A percentile compares a stretch with the other conserved stretches of the same genome.
Evolutionary conservation across 2,329 filamentous ascomycete genomes (phyloP).

Genomic region (Geosmithia morbida): DNA sequence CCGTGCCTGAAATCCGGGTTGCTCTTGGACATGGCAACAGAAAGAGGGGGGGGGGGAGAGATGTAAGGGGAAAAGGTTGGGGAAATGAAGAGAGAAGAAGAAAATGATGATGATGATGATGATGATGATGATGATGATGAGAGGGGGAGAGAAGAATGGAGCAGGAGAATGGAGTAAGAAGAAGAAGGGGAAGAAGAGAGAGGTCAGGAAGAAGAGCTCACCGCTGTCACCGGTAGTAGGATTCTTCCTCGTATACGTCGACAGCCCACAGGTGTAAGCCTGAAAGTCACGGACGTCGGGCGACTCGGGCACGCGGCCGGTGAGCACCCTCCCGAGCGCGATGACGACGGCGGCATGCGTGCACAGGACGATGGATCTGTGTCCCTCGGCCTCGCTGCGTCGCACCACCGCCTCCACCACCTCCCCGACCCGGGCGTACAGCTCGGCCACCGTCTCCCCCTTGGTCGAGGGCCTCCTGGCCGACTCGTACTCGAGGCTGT

Average conservation of each 20-base stretch:
- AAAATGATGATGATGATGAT: too few relatives aligned
- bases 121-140: not conserved
- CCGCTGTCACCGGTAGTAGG: not conserved
- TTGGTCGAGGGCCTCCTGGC: conserved; percentile 50
- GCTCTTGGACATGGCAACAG: too few relatives aligned
- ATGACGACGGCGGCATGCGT: conserved; percentile 87
- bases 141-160: not conserved
- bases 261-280: conserved; percentile 73
- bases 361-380: conserved; percentile 62
- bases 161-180: too few relatives aligned
- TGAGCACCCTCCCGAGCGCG: conserved; percentile 68
- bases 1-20: too few relatives aligned
- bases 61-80: too few relatives aligned
- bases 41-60: too few relatives aligned
- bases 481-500: conserved; percentile 42
- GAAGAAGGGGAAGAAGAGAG: too few relatives aligned
- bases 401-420: conserved; percentile 57
- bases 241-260: conserved; percentile 36
- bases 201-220: not conserved
- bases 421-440: conserved; percentile 68
- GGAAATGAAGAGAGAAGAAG: not conserved
- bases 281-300: conserved; percentile 65
- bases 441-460: conserved; percentile 65
- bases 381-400: conserved; percentile 55
- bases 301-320: conserved; percentile 60